A percentile compares a stretch with the other conserved stretches of the same genome.
Conservation (phyloP, 805 yeast genomes). For the Komagataella kurtzmanii region DNA sequence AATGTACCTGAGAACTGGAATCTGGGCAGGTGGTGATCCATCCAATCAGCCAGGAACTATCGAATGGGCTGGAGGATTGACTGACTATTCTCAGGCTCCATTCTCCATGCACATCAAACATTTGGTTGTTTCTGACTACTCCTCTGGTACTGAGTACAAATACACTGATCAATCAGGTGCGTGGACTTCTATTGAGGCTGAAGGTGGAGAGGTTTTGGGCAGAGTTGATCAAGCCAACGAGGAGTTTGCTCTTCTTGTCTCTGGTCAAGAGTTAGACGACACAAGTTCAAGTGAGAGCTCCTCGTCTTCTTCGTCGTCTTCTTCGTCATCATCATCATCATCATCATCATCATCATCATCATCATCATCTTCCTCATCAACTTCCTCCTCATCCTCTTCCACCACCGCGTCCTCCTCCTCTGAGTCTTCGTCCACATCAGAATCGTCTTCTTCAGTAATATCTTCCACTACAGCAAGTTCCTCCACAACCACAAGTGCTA, state of each 20-base stretch:
- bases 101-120: conserved; percentile 52
- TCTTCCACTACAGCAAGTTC: no score
- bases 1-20: conserved; percentile 55
- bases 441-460: not conserved
- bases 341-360: conserved; percentile 9
- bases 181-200: conserved; percentile 46
- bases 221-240: conserved; percentile 30
- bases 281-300: conserved; percentile 4
- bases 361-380: conserved; percentile 7
- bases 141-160: conserved; percentile 44
- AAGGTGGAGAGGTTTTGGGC: conserved; percentile 49
- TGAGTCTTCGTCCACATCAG: conserved; percentile 7
- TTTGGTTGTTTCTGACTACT: conserved; percentile 54
- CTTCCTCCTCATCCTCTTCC: conserved; percentile 7
- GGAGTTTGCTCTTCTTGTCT: conserved; percentile 25
- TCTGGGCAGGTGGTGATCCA: conserved; percentile 80
- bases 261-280: conserved; percentile 10
- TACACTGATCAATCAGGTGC: conserved; percentile 43
- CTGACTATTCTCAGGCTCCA: conserved; percentile 55
- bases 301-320: conserved; percentile 7
- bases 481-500: not conserved
- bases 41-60: conserved; percentile 53
- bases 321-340: conserved; percentile 8
- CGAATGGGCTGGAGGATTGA: conserved; percentile 72
- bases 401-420: conserved; percentile 7